A percentile compares a stretch with the other conserved stretches of the same genome.
Evolutionary conservation across 129 eudicot species (phyloP).

Genomic region (Mikania micrantha): DNA sequence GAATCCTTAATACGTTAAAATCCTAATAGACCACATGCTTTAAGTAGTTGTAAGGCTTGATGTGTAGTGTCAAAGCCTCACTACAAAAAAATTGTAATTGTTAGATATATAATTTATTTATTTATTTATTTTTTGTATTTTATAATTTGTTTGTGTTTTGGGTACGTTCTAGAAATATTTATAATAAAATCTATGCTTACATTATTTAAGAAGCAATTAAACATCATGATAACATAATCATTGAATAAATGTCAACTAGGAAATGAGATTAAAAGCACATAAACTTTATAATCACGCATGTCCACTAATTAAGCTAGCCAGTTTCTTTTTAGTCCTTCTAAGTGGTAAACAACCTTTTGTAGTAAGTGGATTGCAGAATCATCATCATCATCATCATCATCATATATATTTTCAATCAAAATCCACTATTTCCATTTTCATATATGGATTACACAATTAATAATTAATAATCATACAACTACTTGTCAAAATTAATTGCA

Average conservation of each 20-base stretch:
- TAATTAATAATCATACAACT: neutral
- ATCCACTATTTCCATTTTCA: slow-evolving; percentile 12
- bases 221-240: slow-evolving; percentile 15
- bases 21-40: too few relatives aligned
- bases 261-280: slow-evolving; percentile 16
- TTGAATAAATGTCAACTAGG: neutral
- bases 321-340: neutral
- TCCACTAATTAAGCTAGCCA: slow-evolving; percentile 20
- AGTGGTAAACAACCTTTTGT: slow-evolving; percentile 21
- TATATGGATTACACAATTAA: neutral
- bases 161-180: too few relatives aligned
- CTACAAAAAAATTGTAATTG: too few relatives aligned
- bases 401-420: slow-evolving; percentile 21
- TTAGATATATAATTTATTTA: too few relatives aligned
- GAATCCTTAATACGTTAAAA: too few relatives aligned
- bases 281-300: slow-evolving; percentile 23
- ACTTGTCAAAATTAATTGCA: slow-evolving; percentile 17
- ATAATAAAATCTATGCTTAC: too few relatives aligned
- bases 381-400: slow-evolving; percentile 15
- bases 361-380: slow-evolving; percentile 15
- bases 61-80: too few relatives aligned
- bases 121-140: too few relatives aligned
- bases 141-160: too few relatives aligned
- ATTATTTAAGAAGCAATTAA: neutral
- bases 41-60: too few relatives aligned